Evolutionary conservation across 805 yeast species (phyloP), one percentile per base, ranked within the genome.

Genomic region (Sugiyamaella smithiae): DNA sequence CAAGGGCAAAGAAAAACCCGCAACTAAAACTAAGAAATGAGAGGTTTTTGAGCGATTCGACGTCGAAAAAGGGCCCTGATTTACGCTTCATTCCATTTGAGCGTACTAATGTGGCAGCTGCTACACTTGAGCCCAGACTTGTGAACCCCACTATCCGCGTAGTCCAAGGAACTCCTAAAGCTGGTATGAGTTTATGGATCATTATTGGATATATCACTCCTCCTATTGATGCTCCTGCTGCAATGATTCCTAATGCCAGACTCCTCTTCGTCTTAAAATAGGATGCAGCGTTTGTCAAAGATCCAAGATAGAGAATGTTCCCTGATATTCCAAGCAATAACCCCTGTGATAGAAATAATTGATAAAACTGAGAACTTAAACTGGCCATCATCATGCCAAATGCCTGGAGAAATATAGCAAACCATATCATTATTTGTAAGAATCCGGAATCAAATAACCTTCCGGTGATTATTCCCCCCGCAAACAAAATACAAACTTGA

Each of bases 321-420:
- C 67, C 61, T 1, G 80, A 81, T 1, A 75, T 49, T 0, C 79
- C 78, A 35, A 72, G 58, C 6, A 76, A 72, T 7, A 76, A 57
- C 17, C 84, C 76, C 63, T 76, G 79, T 9, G 78, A 69, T 6
- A 80, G 59, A 31, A 81, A 66, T 49, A 81, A 72, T 49, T 80
- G 84, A 59, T 70, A 75, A 9, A 72, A 66, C 12, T 67, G 58
- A 2, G 62, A 60, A 41, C 76, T 70, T 35, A 66, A 46, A 5
- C 65, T 58, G 5, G 65, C 52, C 55, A 65, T 60, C 66, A 67
- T 64, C 41, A 65, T 50, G 0, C 64, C 65, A 14, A 58, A 53
- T 5, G 57, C 50, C 11, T 55, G 43, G 19, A 64, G 23, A 7
- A 57, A 38, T 1, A 62, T 51, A 2, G 67, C 67, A 4, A 44